Percentiles rank a stretch among this genome's conserved stretches.
These are phyloP conservation scores for Pseudonectria foliicola DNA, from an alignment of 2,329 filamentous ascomycete genomes.

Conservation along the genomic window DNA sequence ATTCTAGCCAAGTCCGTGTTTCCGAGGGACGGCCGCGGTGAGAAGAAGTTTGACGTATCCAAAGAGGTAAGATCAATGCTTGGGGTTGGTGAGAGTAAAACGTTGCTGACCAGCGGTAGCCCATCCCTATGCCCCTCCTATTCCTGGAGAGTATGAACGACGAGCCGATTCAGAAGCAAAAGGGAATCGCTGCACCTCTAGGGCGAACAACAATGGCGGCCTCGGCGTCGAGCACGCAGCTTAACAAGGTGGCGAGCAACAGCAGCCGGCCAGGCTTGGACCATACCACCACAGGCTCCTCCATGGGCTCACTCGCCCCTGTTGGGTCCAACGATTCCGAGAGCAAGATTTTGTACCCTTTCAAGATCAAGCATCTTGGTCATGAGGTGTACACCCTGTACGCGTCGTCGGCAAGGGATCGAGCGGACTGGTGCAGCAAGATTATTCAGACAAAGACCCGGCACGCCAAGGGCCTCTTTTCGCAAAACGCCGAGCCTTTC, in stretches of 20 bases:
- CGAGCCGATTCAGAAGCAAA: constrained; percentile 78
- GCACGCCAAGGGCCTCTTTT: constrained; percentile 79
- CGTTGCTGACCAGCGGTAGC: constrained; percentile 41
- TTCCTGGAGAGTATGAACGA: constrained; percentile 90
- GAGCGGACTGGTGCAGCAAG: constrained; percentile 85
- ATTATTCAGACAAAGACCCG: constrained; percentile 93
- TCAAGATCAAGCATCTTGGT: constrained; percentile 91
- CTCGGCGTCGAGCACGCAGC: constrained; percentile 49
- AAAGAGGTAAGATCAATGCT: constrained; percentile 75
- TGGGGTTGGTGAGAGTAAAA: too few relatives aligned
- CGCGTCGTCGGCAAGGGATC: constrained; percentile 65
- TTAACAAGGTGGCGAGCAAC: constrained; percentile 49
- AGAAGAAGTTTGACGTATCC: constrained; percentile 89
- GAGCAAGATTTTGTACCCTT: constrained; percentile 83
- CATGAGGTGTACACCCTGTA: constrained; percentile 91
- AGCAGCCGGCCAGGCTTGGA: constrained; percentile 52
- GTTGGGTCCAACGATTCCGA: constrained; percentile 59
- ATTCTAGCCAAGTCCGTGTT: constrained; percentile 78
- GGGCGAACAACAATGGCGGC: constrained; percentile 51
- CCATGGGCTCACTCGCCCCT: constrained; percentile 47
- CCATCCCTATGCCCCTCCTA: constrained; percentile 92
- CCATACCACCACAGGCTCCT: constrained; percentile 62
- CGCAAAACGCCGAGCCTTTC: constrained; percentile 95
- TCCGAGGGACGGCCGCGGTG: constrained; percentile 60
- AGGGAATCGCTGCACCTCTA: constrained; percentile 60